Evolutionary conservation across 192 early-diverging fungal genomes (phyloP).

Genomic region (Dimargaris verticillata): DNA sequence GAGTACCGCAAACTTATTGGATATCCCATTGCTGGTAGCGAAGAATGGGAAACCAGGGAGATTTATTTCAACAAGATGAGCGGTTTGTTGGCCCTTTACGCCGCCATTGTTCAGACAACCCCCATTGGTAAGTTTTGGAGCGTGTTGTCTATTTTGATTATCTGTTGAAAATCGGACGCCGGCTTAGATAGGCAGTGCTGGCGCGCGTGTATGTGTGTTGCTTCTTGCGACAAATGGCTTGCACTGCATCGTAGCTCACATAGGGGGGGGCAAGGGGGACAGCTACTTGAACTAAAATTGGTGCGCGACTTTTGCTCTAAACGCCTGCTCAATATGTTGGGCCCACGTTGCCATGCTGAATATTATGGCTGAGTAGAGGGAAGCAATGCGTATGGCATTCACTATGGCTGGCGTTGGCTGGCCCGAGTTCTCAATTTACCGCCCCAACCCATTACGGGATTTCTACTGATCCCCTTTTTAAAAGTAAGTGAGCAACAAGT

Average conservation of each 20-base stretch:
- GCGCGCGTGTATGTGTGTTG: too few relatives aligned
- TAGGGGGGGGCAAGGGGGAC: too few relatives aligned
- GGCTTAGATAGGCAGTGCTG: too few relatives aligned
- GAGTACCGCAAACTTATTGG: constrained; percentile 25
- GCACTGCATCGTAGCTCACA: too few relatives aligned
- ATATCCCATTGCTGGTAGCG: constrained; percentile 18
- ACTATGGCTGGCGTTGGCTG: constrained; percentile 56
- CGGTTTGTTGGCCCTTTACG: constrained; percentile 50
- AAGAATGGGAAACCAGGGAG: constrained; percentile 34
- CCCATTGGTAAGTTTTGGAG: constrained; percentile 20
- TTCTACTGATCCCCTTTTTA: constrained; percentile 40
- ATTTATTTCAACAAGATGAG: constrained; percentile 47
- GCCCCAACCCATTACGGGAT: constrained; percentile 44
- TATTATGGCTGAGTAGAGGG: constrained; percentile 23
- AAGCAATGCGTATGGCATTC: constrained; percentile 29
- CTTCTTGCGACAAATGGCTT: too few relatives aligned
- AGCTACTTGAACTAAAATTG: too few relatives aligned
- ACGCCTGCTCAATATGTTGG: too few relatives aligned
- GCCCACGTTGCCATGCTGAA: too few relatives aligned
- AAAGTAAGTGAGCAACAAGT: too few relatives aligned
- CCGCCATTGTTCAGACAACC: constrained; percentile 42
- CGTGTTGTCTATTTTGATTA: too few relatives aligned
- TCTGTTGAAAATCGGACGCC: too few relatives aligned
- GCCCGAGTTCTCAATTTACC: constrained; percentile 48
- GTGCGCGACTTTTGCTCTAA: too few relatives aligned